Percentiles rank a stretch among this genome's conserved stretches.
Evolutionary conservation across 257 asterid genomes (phyloP).

Genomic region (Mentha longifolia): DNA sequence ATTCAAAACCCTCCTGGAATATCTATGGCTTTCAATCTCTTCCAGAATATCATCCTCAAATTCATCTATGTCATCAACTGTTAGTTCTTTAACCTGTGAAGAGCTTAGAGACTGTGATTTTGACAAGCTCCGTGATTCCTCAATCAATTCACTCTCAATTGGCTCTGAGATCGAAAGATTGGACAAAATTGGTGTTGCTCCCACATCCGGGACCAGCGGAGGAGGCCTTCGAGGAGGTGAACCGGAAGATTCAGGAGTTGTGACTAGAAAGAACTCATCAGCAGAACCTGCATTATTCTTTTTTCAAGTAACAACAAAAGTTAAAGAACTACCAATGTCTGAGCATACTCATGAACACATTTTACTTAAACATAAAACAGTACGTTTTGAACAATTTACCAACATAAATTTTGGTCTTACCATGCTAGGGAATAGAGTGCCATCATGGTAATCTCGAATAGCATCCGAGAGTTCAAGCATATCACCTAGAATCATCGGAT

Average conservation of each 20-base stretch:
- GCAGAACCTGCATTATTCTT: constrained; percentile 86
- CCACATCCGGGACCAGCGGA: constrained; percentile 59
- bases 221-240: constrained; percentile 92
- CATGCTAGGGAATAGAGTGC: constrained; percentile 82
- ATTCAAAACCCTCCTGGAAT: constrained; percentile 92
- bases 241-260: constrained; percentile 77
- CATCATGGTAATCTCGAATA: constrained; percentile 88
- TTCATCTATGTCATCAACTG: constrained; percentile 94
- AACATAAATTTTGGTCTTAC: constrained; percentile 49
- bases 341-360: constrained; percentile 10
- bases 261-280: constrained; percentile 86
- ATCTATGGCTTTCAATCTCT: constrained; percentile 71
- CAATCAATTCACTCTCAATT: constrained; percentile 65
- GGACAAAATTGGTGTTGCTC: constrained; percentile 60
- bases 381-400: neutral
- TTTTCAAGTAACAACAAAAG: constrained; percentile 35
- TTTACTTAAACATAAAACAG: neutral
- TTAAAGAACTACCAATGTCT: constrained; percentile 22
- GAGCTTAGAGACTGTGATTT: constrained; percentile 68
- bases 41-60: constrained; percentile 71
- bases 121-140: constrained; percentile 58
- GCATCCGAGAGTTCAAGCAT: constrained; percentile 97
- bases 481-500: constrained; percentile 54
- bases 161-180: constrained; percentile 59
- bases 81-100: constrained; percentile 66